Percentiles rank a stretch among this genome's conserved stretches.
These are phyloP conservation scores for Exophiala xenobiotica DNA, from an alignment of 2,329 filamentous ascomycete genomes.

Conservation along the genomic window DNA sequence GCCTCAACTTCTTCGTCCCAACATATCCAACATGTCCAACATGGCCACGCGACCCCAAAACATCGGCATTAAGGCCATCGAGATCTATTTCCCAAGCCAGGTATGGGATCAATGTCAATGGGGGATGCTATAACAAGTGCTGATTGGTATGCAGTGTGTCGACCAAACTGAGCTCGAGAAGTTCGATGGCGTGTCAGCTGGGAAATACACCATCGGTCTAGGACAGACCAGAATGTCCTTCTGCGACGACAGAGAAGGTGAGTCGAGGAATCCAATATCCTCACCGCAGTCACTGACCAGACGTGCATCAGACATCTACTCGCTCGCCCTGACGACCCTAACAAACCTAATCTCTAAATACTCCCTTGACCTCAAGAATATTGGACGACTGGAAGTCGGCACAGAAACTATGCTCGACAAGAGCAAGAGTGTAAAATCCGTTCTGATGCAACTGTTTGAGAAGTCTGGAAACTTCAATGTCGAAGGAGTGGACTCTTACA, in stretches of 20 bases:
- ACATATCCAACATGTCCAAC: constrained; percentile 1
- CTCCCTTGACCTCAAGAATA: constrained; percentile 73
- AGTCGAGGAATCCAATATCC: constrained; percentile 29
- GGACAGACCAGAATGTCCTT: constrained; percentile 92
- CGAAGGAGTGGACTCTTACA: constrained; percentile 79
- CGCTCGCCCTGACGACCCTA: constrained; percentile 73
- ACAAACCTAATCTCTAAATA: constrained; percentile 80
- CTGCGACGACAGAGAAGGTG: constrained; percentile 85
- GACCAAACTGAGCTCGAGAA: constrained; percentile 80
- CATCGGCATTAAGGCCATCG: constrained; percentile 90
- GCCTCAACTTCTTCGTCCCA: not conserved
- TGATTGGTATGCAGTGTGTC: constrained; percentile 63
- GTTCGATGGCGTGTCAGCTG: constrained; percentile 76
- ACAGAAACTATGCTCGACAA: constrained; percentile 86
- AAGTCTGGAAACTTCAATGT: constrained; percentile 72
- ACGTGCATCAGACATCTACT: constrained; percentile 73
- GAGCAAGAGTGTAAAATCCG: constrained; percentile 87
- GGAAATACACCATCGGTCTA: constrained; percentile 89
- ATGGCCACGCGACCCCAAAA: constrained; percentile 80
- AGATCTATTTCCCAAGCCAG: constrained; percentile 84
- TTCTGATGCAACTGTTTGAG: constrained; percentile 82
- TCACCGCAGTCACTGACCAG: constrained; percentile 6
- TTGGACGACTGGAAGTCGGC: constrained; percentile 80
- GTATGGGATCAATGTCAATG: constrained; percentile 49
- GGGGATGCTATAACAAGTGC: not conserved